These are phyloP conservation scores for Russula olivacea DNA, from an alignment of 768 basidiomycete species.

Conservation along the genomic window DNA sequence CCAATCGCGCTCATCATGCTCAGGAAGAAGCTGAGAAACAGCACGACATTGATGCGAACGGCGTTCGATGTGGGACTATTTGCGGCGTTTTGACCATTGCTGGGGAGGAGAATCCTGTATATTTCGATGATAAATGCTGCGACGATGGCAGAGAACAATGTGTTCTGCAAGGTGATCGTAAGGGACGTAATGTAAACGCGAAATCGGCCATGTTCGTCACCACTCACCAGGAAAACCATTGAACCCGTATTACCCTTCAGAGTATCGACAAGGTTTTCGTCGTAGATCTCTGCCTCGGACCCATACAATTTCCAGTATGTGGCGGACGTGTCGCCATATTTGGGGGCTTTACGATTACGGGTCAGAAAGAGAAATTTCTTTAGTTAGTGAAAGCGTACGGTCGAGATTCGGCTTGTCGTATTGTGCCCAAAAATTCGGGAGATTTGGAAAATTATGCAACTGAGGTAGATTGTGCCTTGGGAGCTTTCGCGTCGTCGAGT, in stretches of 20 bases:
- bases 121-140: conserved; percentile 25
- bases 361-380: not conserved
- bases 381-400: not conserved
- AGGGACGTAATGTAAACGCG: not conserved
- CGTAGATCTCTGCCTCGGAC: conserved; percentile 15
- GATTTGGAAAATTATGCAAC: too few species aligned
- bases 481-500: too few species aligned
- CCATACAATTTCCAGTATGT: conserved; percentile 23
- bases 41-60: conserved; percentile 19
- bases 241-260: conserved; percentile 20
- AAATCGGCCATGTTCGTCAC: not conserved
- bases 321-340: conserved; percentile 15
- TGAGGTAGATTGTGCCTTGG: too few species aligned
- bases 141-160: conserved; percentile 25
- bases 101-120: conserved; percentile 19
- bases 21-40: conserved; percentile 20
- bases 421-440: too few species aligned
- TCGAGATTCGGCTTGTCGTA: not conserved
- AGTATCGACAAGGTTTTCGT: conserved; percentile 16
- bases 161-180: not conserved
- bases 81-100: not conserved
- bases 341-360: not conserved
- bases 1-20: conserved; percentile 15
- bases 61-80: too few species aligned
- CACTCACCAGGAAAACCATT: conserved; percentile 23